phyloP scores from a whole-genome alignment of 176 grass and related monocot species.

The Microstegium vimineum region DNA sequence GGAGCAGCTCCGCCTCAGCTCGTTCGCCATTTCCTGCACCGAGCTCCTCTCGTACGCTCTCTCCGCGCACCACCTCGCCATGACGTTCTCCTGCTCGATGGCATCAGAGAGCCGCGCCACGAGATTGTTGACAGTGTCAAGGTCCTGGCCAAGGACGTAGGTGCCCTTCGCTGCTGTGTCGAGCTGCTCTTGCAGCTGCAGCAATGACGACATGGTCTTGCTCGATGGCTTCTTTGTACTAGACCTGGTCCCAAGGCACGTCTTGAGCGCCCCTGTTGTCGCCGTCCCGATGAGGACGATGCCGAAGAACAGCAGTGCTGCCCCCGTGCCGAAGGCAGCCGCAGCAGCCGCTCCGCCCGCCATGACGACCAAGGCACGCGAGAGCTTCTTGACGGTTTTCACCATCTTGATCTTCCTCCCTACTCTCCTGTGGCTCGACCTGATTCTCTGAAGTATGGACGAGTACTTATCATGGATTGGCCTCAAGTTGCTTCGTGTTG shows the following conservation, averaged over 20 bases:
- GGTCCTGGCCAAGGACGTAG: constrained; percentile 31
- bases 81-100: constrained; percentile 31
- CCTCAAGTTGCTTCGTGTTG: constrained; percentile 26
- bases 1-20: constrained; percentile 33
- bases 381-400: constrained; percentile 27
- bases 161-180: constrained; percentile 41
- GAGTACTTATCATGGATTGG: constrained; percentile 39
- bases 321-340: neutral
- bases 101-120: constrained; percentile 26
- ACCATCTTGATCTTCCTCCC: constrained; percentile 29
- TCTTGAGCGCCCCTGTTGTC: constrained; percentile 11
- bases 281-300: constrained; percentile 5
- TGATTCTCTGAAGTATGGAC: constrained; percentile 19
- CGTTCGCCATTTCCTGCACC: constrained; percentile 30
- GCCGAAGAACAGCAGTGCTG: constrained; percentile 15
- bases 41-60: constrained; percentile 1
- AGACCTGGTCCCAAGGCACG: neutral
- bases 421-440: constrained; percentile 34
- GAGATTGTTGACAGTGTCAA: constrained; percentile 35
- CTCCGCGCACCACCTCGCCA: constrained; percentile 26
- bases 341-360: neutral
- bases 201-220: neutral
- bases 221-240: neutral
- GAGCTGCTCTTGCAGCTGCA: constrained; percentile 36
- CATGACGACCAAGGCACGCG: neutral